A percentile compares a stretch with the other conserved stretches of the same genome.
phyloP scores from a whole-genome alignment of 2,329 filamentous ascomycete species.

The Phyllosticta capitalensis region DNA sequence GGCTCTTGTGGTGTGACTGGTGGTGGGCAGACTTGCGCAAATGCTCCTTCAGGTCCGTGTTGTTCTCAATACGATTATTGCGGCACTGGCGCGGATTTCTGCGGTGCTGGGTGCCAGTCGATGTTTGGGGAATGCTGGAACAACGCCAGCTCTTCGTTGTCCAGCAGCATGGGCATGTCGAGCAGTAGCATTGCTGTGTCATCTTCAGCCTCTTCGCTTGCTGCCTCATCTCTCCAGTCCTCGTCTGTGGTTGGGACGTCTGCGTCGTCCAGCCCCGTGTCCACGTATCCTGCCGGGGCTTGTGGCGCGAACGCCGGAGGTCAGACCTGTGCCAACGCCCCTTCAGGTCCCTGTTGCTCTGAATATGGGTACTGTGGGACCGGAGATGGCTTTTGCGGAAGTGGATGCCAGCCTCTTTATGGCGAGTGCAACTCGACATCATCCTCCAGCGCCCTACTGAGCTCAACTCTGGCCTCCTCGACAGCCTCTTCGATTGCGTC shows the following conservation, averaged over 20 bases:
- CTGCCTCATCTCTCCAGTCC: not conserved
- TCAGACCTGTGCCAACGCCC: not conserved
- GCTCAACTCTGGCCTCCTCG: not conserved
- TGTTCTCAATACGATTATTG: constrained; percentile 3
- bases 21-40: not conserved
- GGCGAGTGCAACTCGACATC: constrained; percentile 23
- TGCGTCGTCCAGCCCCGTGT: not conserved
- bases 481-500: not conserved
- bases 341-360: constrained; percentile 5
- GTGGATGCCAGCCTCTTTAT: constrained; percentile 29
- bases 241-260: not conserved
- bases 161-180: not conserved
- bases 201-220: too few species aligned
- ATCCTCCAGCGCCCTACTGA: not conserved
- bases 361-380: constrained; percentile 1
- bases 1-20: not conserved
- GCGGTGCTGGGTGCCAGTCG: constrained; percentile 29
- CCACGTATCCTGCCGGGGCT: not conserved
- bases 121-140: constrained; percentile 27
- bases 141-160: not conserved
- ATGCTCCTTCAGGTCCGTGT: not conserved
- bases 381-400: constrained; percentile 25
- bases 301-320: not conserved
- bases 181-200: not conserved
- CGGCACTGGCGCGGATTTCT: constrained; percentile 20